Conservation (phyloP, 441 rosid genomes). For the Croton laevigatus region DNA sequence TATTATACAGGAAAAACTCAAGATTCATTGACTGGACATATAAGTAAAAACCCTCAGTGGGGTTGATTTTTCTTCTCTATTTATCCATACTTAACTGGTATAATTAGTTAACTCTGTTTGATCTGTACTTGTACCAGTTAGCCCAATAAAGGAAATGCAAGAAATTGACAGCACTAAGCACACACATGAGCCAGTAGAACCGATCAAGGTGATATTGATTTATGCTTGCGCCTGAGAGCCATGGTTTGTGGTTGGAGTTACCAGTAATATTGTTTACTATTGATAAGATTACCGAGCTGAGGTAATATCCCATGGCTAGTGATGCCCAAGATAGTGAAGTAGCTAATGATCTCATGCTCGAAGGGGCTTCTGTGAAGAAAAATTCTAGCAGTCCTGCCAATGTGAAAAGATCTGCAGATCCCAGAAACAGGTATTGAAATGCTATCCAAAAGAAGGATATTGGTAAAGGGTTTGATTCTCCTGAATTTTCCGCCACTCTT, state of each 20-base stretch:
- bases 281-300: slow-evolving; percentile 71
- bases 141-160: slow-evolving; percentile 81
- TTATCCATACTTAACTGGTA: neutral
- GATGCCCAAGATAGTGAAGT: slow-evolving; percentile 89
- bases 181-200: slow-evolving; percentile 86
- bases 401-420: slow-evolving; percentile 93
- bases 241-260: slow-evolving; percentile 40
- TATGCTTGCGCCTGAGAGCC: slow-evolving; percentile 63
- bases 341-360: slow-evolving; percentile 82
- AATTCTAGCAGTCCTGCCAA: slow-evolving; percentile 82
- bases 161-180: slow-evolving; percentile 66
- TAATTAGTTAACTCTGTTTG: slow-evolving; percentile 31
- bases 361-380: slow-evolving; percentile 91
- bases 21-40: no score
- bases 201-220: slow-evolving; percentile 63
- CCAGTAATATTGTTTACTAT: slow-evolving; percentile 56
- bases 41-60: no score
- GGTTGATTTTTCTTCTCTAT: neutral
- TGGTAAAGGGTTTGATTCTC: slow-evolving; percentile 46
- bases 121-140: slow-evolving; percentile 57
- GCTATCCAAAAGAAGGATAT: slow-evolving; percentile 81
- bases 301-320: slow-evolving; percentile 79
- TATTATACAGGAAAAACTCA: neutral
- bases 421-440: slow-evolving; percentile 72
- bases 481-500: slow-evolving; percentile 47